Conservation (phyloP, 306 rosid genomes). For the Glycine tomentella region DNA sequence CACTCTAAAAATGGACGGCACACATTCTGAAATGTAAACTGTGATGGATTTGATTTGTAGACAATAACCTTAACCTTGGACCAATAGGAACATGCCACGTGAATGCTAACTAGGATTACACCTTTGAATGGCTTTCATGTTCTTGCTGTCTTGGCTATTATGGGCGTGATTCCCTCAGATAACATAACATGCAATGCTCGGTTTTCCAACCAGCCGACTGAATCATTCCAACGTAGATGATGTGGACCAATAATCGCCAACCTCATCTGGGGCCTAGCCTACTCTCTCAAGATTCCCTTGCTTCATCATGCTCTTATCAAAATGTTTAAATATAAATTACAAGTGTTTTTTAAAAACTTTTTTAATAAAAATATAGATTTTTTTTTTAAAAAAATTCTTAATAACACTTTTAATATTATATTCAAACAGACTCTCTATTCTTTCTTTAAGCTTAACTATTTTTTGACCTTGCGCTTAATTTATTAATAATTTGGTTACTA, state of each 20-base stretch:
- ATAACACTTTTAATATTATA: too few species aligned
- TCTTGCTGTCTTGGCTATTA: slow-evolving; percentile 24
- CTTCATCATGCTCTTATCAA: slow-evolving; percentile 6
- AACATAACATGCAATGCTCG: not conserved
- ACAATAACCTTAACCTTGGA: not conserved
- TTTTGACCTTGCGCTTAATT: too few species aligned
- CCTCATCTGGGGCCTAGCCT: slow-evolving; percentile 21
- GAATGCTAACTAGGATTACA: slow-evolving; percentile 36
- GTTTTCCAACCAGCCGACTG: slow-evolving; percentile 43
- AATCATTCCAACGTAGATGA: slow-evolving; percentile 46
- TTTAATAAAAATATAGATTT: too few species aligned
- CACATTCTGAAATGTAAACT: not conserved
- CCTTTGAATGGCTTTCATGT: slow-evolving; percentile 15
- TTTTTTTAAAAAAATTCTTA: too few species aligned
- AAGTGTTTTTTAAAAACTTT: too few species aligned
- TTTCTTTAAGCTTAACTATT: too few species aligned
- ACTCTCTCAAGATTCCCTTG: slow-evolving; percentile 34
- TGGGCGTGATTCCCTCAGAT: slow-evolving; percentile 25
- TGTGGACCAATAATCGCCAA: slow-evolving; percentile 21
- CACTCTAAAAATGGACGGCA: slow-evolving; percentile 39
- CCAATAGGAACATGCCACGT: slow-evolving; percentile 40
- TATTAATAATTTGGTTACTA: too few species aligned
- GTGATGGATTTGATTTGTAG: slow-evolving; percentile 25
- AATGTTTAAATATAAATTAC: too few species aligned
- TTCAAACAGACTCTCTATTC: too few species aligned